A percentile compares a stretch with the other conserved stretches of the same genome.
Evolutionary conservation across 768 basidiomycete genomes (phyloP).

Genomic region (Podaxis rugospora): DNA sequence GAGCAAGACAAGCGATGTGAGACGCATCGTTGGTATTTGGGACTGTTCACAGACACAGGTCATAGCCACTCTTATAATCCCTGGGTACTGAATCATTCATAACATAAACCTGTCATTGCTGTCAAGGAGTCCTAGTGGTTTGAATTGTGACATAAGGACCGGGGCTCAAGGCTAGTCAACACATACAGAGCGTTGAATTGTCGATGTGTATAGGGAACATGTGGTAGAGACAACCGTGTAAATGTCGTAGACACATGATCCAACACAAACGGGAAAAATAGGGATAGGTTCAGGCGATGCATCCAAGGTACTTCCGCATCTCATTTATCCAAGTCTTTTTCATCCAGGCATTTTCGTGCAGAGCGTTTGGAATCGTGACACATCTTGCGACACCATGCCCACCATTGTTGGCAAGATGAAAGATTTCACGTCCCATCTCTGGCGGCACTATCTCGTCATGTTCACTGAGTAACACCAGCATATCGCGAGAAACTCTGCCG

Average conservation of each 20-base stretch:
- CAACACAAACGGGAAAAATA: too few species aligned
- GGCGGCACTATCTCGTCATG: constrained; percentile 44
- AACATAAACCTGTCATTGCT: too few species aligned
- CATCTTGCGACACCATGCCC: neutral
- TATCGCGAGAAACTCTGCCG: constrained; percentile 15
- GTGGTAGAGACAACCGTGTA: neutral
- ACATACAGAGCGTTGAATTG: neutral
- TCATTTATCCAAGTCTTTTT: constrained; percentile 16
- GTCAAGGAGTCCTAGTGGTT: too few species aligned
- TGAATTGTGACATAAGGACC: too few species aligned
- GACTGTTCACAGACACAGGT: neutral
- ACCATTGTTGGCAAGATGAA: neutral
- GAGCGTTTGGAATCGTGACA: constrained; percentile 22
- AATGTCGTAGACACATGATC: neutral
- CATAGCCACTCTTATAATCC: neutral
- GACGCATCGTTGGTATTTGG: neutral
- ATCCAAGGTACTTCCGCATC: constrained; percentile 13
- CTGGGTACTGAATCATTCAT: neutral
- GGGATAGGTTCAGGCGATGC: neutral
- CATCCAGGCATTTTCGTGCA: constrained; percentile 20
- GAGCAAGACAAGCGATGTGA: neutral
- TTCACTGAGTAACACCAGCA: constrained; percentile 35
- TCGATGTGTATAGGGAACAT: neutral
- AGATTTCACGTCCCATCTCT: constrained; percentile 28
- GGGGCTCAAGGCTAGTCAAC: too few species aligned